Evolutionary conservation across 164 flowering plant genomes (phyloP), one percentile per base, ranked within the genome.

Genomic region (Brasenia schreberi): DNA sequence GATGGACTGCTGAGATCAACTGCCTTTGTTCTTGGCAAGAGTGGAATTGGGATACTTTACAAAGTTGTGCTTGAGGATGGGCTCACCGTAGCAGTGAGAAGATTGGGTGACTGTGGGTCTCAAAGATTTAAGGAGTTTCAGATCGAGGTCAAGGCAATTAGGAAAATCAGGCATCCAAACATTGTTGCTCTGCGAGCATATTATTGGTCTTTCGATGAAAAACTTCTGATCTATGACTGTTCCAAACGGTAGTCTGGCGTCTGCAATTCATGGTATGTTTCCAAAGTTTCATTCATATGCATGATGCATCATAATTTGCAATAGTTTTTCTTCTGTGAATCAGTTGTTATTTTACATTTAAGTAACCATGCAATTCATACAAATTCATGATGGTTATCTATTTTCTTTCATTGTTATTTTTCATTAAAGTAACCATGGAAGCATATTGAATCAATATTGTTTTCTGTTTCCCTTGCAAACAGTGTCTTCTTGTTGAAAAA

Each of bases 181-280:
- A 77, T 94, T 64, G 92, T 89, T 4, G 81, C 83, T 59, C 86
- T 94, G 3, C 82, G 88, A 73, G 99, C 99, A 11, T 94, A 87
- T 79, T 89, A 91, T 71, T 94, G 96, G 96, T 91, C 99, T 59
- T 79, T 85, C 66, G 93, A 91, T 69, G 99, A 94, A 86, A 94
- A 94, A 84, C 80, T 94, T 67, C 87, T 94, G 44, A 85, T 94
- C 65, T 88, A 89, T 67, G 93, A 91, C 56, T 91, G 70, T 89
- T 12, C 81, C 95, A 33, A 87, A 88, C 71, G 96, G 97, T 43
- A 88, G 76, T 78, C 96, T 94, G 70, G 75, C 89, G n/a, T 64
- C 83, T 61, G 96, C 97, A 62, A 75, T 94, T 69, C 96, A 91
- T 76, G 96, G 99, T 94, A 78, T 72, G 72, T 68, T 17, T 14